Evolutionary conservation across 2,329 filamentous ascomycete genomes (phyloP).

Genomic region (Alternaria infectoria): DNA sequence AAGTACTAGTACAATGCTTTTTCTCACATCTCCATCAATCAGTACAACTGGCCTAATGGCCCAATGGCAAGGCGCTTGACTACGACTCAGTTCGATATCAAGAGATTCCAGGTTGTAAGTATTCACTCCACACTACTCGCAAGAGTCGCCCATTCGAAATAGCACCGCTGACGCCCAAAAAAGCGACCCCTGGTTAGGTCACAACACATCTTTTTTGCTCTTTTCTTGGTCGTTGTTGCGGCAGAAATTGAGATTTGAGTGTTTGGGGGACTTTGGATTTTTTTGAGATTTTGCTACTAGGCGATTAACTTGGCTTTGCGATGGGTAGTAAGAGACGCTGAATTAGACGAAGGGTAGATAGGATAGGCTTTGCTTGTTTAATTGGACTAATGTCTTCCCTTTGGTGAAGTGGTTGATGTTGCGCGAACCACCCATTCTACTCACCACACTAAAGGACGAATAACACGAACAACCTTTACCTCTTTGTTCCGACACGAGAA

Average conservation of each 20-base stretch:
- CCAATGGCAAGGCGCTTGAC: conserved; percentile 65
- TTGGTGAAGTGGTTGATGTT: background rate
- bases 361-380: accelerated
- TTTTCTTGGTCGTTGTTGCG: background rate
- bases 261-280: background rate
- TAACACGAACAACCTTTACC: background rate
- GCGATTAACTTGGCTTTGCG: accelerated
- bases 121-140: background rate
- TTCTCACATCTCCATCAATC: background rate
- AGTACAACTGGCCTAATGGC: conserved; percentile 46
- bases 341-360: accelerated
- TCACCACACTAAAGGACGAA: background rate
- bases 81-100: conserved; percentile 51
- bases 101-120: conserved; percentile 39
- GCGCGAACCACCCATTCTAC: background rate
- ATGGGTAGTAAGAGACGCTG: background rate
- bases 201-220: conserved; percentile 12
- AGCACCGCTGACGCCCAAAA: conserved; percentile 3
- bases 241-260: background rate
- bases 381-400: background rate
- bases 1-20: background rate
- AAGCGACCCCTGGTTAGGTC: conserved; percentile 34
- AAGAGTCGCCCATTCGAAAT: conserved; percentile 5
- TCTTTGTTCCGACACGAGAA: background rate
- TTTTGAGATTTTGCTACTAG: background rate